Evolutionary conservation across 2,329 filamentous ascomycete species (phyloP), one percentile per base, ranked within the genome.

Genomic region (Paracorniculantispora psalliotae): DNA sequence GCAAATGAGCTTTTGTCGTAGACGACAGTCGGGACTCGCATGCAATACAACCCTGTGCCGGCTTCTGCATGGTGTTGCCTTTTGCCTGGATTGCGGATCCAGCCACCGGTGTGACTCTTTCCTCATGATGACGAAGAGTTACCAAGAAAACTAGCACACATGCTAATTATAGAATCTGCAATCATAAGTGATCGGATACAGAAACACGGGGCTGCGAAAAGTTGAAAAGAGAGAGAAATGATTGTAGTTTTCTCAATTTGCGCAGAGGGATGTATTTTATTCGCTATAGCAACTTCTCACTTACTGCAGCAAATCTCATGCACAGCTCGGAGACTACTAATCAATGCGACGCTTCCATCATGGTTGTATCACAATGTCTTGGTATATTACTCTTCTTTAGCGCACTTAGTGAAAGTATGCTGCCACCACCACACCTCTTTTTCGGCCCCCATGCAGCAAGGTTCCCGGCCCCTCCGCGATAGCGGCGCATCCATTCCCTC

Each of bases 361-460:
- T 44, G 19, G 4, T n/a, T 8, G 28, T 44, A 28, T 46, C 19
- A 57, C 30, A 48, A 21, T 39, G 21, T 56, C 53, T 56, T 56
- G 43, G 23, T 9, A 44, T 37, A 25, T 48, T 28, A 47, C 21
- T 35, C 10, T 17, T 46, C 2, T 25, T 4, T 46, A 26, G 43
- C 21, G 21, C 21, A 46, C 12, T 23, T 46, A 46, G 17, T 5
- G 43, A 41, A 41, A 39, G 3, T n/a, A 41, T 41, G 21, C 41
- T 23, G 51, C 53, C 53, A 57, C 54, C 37, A 23, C n/a, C 35
- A 57, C 46, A 35, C 55, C 55, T 43, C 28, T 6, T 23, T 57
- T 49, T 43, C 19, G 35, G 46, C 55, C 55, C 46, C 55, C 54
- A 57, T 21, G 17, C 23, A 57, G n/a, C 44, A 43, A 49, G 23